Percentiles rank a stretch among this genome's conserved stretches.
Evolutionary conservation across 140 eudicot genomes (phyloP).

Genomic region (Ambrosia hybrid): DNA sequence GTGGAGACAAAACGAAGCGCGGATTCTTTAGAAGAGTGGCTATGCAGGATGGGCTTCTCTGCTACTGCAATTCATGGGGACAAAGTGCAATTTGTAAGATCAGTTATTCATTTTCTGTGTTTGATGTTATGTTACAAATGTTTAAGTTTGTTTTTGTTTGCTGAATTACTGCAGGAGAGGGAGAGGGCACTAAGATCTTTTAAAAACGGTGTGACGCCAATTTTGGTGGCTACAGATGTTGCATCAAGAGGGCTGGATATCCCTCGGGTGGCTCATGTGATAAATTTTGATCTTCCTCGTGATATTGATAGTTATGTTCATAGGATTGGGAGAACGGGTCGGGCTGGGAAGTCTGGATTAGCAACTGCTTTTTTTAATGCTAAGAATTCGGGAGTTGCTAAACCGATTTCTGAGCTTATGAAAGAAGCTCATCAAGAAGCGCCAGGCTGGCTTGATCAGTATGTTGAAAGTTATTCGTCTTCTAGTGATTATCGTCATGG

Average conservation of each 20-base stretch:
- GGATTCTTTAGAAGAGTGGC: slow-evolving; percentile 55
- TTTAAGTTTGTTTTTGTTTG: not conserved
- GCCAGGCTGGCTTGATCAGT: slow-evolving; percentile 62
- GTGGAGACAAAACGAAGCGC: slow-evolving; percentile 80
- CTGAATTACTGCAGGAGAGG: slow-evolving; percentile 47
- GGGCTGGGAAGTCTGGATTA: slow-evolving; percentile 78
- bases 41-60: slow-evolving; percentile 50
- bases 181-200: slow-evolving; percentile 60
- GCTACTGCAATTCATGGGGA: slow-evolving; percentile 81
- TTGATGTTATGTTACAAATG: not conserved
- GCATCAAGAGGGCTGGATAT: slow-evolving; percentile 77
- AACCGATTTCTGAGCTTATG: slow-evolving; percentile 52
- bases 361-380: slow-evolving; percentile 70
- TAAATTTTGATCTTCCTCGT: slow-evolving; percentile 66
- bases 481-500: slow-evolving; percentile 26
- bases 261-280: slow-evolving; percentile 70
- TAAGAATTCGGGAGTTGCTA: slow-evolving; percentile 46
- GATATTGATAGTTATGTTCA: slow-evolving; percentile 75
- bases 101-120: not conserved
- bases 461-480: slow-evolving; percentile 36
- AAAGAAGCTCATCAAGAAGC: slow-evolving; percentile 67
- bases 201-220: slow-evolving; percentile 54
- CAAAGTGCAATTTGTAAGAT: slow-evolving; percentile 61
- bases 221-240: slow-evolving; percentile 80
- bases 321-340: slow-evolving; percentile 79